Base-by-base conservation (phyloP, 2,329 filamentous ascomycete genomes). In the Phialocephala sp. region DNA sequence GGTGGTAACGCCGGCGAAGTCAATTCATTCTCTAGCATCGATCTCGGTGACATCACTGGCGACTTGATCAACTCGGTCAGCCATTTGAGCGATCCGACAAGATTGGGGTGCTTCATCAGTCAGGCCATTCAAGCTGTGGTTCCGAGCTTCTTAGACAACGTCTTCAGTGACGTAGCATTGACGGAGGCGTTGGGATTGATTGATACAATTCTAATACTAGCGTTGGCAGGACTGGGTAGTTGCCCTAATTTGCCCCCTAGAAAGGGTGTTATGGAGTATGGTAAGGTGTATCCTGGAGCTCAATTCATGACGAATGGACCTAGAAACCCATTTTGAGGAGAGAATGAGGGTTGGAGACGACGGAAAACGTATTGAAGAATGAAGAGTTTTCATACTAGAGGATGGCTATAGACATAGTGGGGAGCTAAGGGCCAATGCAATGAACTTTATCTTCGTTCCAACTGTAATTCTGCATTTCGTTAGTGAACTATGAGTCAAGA, bases 1-100 rank as follows among this genome's bases (percentile, higher is more conserved):
- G 85, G 85, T 5, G 84, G 84, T 11, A 87, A 87, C 70, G 79
- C 79, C 4, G 83, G 84, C 22, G 77, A 77, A 6, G 79, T 83
- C 22, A 82, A 86, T 74, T 82, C 78, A 32, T 87, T 85, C 69
- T 76, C 80, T 5, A 83, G 83, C 8, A 72, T 86, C 59, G 74
- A 82, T 35, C 57, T 82, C 1, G 67, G 69, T 2, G 74, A 84
- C 59, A 52, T 84, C 20, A 80, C 81, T 15, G 61, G 64, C 11
- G 66, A 61, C 50, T 69, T 84, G 1, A 77, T 81, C 66, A 84
- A 83, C 69, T 72, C 75, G 4, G 80, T 75, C 18, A 39, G 32
- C 6, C 65, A 69, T 57, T 50, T 67, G 6, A 58, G 39, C 11
- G 63, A 69, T 57, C 65, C 65, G 2, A 55, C 37, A n/a, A 57